These are phyloP conservation scores for Allium cepa DNA, from an alignment of 106 monocot species.

Conservation along the genomic window DNA sequence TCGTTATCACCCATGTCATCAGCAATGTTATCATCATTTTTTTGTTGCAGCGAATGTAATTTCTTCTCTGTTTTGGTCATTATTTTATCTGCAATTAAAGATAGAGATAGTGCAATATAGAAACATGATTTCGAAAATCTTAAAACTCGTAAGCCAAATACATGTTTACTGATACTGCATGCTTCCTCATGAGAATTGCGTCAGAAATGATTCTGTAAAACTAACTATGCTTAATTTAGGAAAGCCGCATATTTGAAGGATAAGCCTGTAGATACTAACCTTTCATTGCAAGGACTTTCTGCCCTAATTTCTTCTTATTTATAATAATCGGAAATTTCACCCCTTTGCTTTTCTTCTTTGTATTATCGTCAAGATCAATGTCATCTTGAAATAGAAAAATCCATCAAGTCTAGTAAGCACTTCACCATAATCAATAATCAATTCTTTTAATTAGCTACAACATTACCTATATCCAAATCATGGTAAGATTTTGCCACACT, in stretches of 20 bases:
- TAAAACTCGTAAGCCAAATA: too few species aligned
- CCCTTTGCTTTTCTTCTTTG: slow-evolving; percentile 43
- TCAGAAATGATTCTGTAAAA: too few species aligned
- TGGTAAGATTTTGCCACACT: slow-evolving; percentile 20
- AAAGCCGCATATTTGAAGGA: too few species aligned
- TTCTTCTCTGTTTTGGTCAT: slow-evolving; percentile 20
- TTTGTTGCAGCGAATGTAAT: too few species aligned
- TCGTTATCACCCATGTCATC: slow-evolving; percentile 32
- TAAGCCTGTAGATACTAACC: slow-evolving; percentile 24
- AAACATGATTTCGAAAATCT: too few species aligned
- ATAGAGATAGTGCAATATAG: too few species aligned
- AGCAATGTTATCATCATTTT: too few species aligned
- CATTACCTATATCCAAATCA: slow-evolving; percentile 54
- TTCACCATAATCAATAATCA: too few species aligned
- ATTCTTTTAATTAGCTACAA: too few species aligned
- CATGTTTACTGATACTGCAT: too few species aligned
- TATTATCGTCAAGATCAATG: slow-evolving; percentile 48
- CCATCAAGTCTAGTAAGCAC: neutral
- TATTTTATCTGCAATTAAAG: slow-evolving; percentile 38
- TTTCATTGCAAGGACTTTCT: slow-evolving; percentile 45
- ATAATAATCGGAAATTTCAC: slow-evolving; percentile 26
- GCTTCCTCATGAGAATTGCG: too few species aligned
- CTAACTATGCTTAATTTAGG: too few species aligned
- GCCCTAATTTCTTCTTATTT: slow-evolving; percentile 50
- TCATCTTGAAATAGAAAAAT: slow-evolving; percentile 38